These are phyloP conservation scores for Simmondsia chinensis DNA, from an alignment of 148 eudicot species.

Conservation along the genomic window DNA sequence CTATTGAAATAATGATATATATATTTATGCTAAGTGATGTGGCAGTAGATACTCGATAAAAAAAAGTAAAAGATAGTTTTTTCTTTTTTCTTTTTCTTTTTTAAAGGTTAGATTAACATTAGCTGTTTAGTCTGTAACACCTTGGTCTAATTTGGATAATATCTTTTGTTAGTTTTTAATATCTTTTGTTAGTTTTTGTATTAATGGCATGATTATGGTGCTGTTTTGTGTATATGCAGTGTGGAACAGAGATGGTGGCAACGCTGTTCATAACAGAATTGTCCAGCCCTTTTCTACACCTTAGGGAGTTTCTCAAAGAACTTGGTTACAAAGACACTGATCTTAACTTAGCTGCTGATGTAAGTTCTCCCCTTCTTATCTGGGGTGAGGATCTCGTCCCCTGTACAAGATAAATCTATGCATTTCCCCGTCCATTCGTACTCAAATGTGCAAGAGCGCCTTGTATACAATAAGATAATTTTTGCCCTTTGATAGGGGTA, in stretches of 20 bases:
- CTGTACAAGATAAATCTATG: background rate
- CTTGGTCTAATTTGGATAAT: background rate
- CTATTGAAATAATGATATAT: too few species aligned
- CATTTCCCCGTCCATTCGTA: too few species aligned
- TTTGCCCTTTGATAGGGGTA: too few species aligned
- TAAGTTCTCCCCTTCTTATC: slow-evolving; percentile 33
- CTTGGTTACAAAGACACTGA: slow-evolving; percentile 63
- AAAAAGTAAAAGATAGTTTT: too few species aligned
- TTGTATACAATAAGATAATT: too few species aligned
- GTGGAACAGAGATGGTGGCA: slow-evolving; percentile 94
- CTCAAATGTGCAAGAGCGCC: too few species aligned
- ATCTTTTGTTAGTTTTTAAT: background rate
- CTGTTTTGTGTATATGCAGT: slow-evolving; percentile 25
- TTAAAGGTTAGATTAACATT: background rate
- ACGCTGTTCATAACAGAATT: slow-evolving; percentile 68
- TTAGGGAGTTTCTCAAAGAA: slow-evolving; percentile 90
- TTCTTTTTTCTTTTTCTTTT: background rate
- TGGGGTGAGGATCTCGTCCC: too few species aligned
- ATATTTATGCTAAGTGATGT: too few species aligned
- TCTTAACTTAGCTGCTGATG: slow-evolving; percentile 85
- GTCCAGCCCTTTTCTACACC: slow-evolving; percentile 80
- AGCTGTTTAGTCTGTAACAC: background rate
- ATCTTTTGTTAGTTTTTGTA: background rate
- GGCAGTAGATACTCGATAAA: too few species aligned
- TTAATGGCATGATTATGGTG: background rate